Conservation (phyloP, 2,329 filamentous ascomycete species). For the Aspergillus fructus region DNA sequence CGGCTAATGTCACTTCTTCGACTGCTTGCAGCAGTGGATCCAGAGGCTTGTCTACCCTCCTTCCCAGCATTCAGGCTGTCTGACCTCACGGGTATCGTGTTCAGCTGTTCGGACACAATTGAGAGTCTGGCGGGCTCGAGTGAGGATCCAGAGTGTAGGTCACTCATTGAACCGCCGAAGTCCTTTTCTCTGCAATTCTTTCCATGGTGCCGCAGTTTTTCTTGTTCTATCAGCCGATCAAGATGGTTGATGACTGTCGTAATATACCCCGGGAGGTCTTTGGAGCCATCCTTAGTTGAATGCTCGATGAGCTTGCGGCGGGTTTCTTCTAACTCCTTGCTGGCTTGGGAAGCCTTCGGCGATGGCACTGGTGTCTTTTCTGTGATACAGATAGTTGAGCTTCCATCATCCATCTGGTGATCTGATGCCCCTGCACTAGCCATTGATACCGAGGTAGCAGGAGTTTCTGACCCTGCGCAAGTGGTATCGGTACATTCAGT, state of each 20-base stretch:
- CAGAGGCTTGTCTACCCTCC: constrained; percentile 10
- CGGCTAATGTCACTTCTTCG: constrained; percentile 14
- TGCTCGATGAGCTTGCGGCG: constrained; percentile 57
- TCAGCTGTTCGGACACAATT: constrained; percentile 52
- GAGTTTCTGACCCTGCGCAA: constrained; percentile 50
- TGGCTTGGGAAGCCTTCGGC: constrained; percentile 50
- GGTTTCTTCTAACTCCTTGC: constrained; percentile 58
- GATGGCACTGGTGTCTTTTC: constrained; percentile 43
- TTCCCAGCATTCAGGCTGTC: neutral
- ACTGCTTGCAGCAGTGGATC: constrained; percentile 5
- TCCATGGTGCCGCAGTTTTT: constrained; percentile 17
- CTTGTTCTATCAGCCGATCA: constrained; percentile 55
- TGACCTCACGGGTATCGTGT: neutral
- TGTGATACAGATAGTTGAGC: constrained; percentile 39
- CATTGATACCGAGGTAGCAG: constrained; percentile 48
- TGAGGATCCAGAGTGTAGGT: constrained; percentile 17
- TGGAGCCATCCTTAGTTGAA: constrained; percentile 45
- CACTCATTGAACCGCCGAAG: constrained; percentile 10
- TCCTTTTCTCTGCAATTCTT: constrained; percentile 6
- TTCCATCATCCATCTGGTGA: constrained; percentile 15
- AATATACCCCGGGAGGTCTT: constrained; percentile 51
- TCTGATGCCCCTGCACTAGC: constrained; percentile 28
- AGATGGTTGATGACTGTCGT: constrained; percentile 61
- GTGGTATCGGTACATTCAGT: constrained; percentile 48
- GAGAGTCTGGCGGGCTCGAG: constrained; percentile 40